These are phyloP conservation scores for Prototheca cutis DNA, from an alignment of 163 green algal genomes.

Conservation along the genomic window DNA sequence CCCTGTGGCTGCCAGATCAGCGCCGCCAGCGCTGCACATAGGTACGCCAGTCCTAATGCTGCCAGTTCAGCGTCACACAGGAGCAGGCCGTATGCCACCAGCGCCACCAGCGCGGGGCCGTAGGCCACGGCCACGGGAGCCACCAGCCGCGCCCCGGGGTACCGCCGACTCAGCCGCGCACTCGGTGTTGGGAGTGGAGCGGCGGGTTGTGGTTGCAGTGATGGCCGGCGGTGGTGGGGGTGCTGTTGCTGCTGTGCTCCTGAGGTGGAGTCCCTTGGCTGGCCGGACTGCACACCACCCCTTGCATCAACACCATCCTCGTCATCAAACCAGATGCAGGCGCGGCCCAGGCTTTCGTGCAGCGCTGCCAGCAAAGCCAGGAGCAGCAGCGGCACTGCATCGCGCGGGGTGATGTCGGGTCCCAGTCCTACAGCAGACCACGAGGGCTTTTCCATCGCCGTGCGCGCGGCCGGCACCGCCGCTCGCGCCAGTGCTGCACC, in stretches of 20 bases:
- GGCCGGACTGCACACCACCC: too few relatives aligned
- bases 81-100: background rate
- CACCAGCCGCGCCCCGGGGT: background rate
- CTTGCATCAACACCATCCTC: too few relatives aligned
- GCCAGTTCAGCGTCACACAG: too few relatives aligned
- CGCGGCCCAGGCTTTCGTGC: background rate
- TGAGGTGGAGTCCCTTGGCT: too few relatives aligned
- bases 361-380: constrained; percentile 8
- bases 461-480: background rate
- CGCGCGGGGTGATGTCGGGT: background rate
- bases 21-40: constrained; percentile 22
- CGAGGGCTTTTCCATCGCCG: background rate
- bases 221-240: too few relatives aligned
- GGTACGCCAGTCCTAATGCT: constrained; percentile 30
- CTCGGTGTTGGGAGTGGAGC: too few relatives aligned
- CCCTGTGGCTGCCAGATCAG: constrained; percentile 20
- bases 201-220: too few relatives aligned
- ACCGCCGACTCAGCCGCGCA: too few relatives aligned
- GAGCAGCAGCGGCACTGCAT: constrained; percentile 12
- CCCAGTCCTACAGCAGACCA: background rate
- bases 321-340: background rate
- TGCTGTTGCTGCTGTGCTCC: too few relatives aligned
- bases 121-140: constrained; percentile 1
- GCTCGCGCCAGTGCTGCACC: background rate
- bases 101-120: constrained; percentile 5